These are phyloP conservation scores for Talaromyces nanjingensis DNA, from an alignment of 495 filamentous ascomycete species.

Conservation along the genomic window DNA sequence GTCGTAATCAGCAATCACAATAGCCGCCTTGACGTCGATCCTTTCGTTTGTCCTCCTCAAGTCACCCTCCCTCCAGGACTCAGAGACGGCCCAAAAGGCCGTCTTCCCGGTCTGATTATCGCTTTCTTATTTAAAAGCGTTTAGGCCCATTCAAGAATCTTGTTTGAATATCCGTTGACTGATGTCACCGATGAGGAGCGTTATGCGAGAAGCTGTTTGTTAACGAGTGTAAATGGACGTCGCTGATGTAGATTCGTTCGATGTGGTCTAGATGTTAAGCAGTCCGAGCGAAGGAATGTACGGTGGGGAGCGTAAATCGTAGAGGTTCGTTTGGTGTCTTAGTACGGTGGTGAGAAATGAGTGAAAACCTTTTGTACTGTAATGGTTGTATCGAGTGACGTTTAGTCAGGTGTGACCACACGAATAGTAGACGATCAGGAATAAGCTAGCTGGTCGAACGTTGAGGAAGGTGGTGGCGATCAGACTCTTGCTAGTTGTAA, in stretches of 20 bases:
- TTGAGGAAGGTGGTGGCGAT: not conserved
- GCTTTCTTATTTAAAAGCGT: not conserved
- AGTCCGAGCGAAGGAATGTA: not conserved
- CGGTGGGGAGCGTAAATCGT: not conserved
- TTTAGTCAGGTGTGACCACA: not conserved
- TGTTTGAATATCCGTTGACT: not conserved
- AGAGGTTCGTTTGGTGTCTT: not conserved
- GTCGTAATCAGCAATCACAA: slow-evolving; percentile 15
- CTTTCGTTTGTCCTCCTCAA: slow-evolving; percentile 12
- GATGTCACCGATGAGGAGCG: not conserved
- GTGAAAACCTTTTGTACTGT: not conserved
- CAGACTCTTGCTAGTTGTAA: not conserved
- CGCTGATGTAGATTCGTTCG: not conserved
- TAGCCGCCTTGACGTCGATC: not conserved
- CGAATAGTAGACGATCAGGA: not conserved
- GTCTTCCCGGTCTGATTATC: slow-evolving; percentile 28
- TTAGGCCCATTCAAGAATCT: not conserved
- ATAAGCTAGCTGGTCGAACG: not conserved
- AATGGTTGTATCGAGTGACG: not conserved
- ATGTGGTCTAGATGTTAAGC: not conserved
- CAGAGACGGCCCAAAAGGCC: slow-evolving; percentile 42
- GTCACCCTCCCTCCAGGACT: slow-evolving; percentile 31
- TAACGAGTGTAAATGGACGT: not conserved
- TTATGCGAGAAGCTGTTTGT: not conserved
- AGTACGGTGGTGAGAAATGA: not conserved